Percentiles rank a stretch among this genome's conserved stretches.
phyloP scores from a whole-genome alignment of 1,139 yeast species.

The Debaryomyces nepalensis region DNA sequence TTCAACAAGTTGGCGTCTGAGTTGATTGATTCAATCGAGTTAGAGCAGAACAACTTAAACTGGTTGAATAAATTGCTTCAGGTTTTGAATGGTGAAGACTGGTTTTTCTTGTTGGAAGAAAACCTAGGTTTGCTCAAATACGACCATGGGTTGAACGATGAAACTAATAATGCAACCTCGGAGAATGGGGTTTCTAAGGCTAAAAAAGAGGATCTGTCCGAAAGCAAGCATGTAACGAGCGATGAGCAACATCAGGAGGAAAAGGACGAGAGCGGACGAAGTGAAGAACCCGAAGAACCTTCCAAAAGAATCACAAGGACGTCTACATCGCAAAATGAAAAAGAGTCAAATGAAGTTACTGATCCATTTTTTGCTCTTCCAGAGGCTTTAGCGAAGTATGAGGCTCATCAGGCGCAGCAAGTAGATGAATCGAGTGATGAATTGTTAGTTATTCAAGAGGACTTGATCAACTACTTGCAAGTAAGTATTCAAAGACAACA shows the following conservation, averaged over 20 bases:
- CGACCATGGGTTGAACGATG: slow-evolving; percentile 62
- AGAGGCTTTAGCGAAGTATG: slow-evolving; percentile 40
- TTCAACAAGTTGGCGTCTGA: slow-evolving; percentile 65
- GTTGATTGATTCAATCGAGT: slow-evolving; percentile 75
- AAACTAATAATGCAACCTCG: slow-evolving; percentile 16
- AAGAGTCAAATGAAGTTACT: slow-evolving; percentile 26
- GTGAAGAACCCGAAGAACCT: slow-evolving; percentile 52
- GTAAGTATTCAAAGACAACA: slow-evolving; percentile 80
- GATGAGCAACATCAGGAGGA: slow-evolving; percentile 34
- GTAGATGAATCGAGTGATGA: slow-evolving; percentile 34
- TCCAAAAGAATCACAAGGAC: slow-evolving; percentile 53
- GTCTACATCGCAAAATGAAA: slow-evolving; percentile 17
- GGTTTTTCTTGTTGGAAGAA: slow-evolving; percentile 65
- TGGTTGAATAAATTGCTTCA: slow-evolving; percentile 73
- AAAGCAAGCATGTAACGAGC: slow-evolving; percentile 47
- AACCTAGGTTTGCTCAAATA: slow-evolving; percentile 69
- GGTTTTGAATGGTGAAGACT: slow-evolving; percentile 85
- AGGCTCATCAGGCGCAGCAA: slow-evolving; percentile 35
- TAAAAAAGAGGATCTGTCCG: background rate
- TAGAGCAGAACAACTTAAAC: slow-evolving; percentile 76
- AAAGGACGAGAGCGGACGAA: too few relatives aligned
- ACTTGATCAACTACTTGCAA: slow-evolving; percentile 49
- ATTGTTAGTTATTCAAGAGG: slow-evolving; percentile 39
- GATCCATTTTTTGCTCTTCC: slow-evolving; percentile 50
- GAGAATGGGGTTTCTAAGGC: slow-evolving; percentile 53